These are phyloP conservation scores for Stemphylium beticola DNA, from an alignment of 2,329 filamentous ascomycete genomes.

Conservation along the genomic window DNA sequence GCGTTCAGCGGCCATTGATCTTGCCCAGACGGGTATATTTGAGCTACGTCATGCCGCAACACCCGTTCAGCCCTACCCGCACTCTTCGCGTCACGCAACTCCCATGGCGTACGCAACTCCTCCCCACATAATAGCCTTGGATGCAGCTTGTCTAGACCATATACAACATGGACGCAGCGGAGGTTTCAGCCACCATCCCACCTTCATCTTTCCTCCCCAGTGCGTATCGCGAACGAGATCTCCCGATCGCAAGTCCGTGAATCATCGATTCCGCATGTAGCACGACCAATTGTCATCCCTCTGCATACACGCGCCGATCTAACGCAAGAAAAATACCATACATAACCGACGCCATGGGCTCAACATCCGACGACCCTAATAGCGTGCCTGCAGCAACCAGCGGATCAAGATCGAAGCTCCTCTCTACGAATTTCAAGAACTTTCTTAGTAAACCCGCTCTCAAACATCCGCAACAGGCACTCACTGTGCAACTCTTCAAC, in stretches of 20 bases:
- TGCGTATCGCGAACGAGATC: not conserved
- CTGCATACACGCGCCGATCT: not conserved
- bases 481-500: constrained; percentile 34
- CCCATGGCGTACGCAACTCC: constrained; percentile 11
- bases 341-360: constrained; percentile 3
- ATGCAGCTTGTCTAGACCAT: not conserved
- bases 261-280: constrained; percentile 8
- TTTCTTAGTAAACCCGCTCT: constrained; percentile 29
- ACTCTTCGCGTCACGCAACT: not conserved
- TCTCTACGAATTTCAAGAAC: constrained; percentile 22
- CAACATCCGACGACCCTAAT: not conserved
- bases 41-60: constrained; percentile 5
- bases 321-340: not conserved
- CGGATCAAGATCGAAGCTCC: constrained; percentile 19
- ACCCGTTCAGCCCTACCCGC: constrained; percentile 7
- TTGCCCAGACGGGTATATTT: constrained; percentile 3
- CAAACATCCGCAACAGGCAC: constrained; percentile 31
- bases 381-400: constrained; percentile 13
- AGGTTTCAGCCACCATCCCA: not conserved
- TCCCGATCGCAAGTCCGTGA: constrained; percentile 4
- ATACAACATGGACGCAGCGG: not conserved
- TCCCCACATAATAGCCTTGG: constrained; percentile 3
- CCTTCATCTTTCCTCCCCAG: not conserved
- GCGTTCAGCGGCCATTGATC: not conserved
- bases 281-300: constrained; percentile 4